These are phyloP conservation scores for Irpex sp. DNA, from an alignment of 1,284 basidiomycete species.

Conservation along the genomic window DNA sequence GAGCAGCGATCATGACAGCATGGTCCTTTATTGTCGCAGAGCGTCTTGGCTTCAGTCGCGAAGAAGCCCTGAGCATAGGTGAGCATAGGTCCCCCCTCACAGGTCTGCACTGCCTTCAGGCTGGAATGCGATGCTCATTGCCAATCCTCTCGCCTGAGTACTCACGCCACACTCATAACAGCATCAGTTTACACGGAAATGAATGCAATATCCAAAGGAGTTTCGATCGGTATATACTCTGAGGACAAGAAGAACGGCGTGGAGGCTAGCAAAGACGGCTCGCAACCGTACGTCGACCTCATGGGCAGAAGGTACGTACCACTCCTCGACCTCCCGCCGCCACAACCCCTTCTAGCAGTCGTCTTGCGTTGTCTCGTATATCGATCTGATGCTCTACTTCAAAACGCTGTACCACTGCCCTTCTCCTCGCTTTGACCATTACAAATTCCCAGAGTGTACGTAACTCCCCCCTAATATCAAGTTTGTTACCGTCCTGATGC, in stretches of 20 bases:
- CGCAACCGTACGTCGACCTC: slow-evolving; percentile 90
- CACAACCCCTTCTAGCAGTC: not conserved
- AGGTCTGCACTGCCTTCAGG: slow-evolving; percentile 11
- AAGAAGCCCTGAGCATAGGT: slow-evolving; percentile 90
- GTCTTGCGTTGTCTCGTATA: not conserved
- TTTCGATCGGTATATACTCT: slow-evolving; percentile 71
- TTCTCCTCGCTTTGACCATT: not conserved
- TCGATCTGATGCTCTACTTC: not conserved
- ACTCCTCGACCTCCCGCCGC: not conserved
- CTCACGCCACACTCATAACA: slow-evolving; percentile 25
- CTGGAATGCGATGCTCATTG: slow-evolving; percentile 14
- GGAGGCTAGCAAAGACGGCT: slow-evolving; percentile 51
- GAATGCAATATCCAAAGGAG: slow-evolving; percentile 81
- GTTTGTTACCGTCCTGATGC: not conserved
- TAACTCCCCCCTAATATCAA: not conserved
- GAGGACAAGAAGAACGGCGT: slow-evolving; percentile 47
- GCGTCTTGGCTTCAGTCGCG: slow-evolving; percentile 75
- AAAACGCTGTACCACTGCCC: not conserved
- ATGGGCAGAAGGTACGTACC: slow-evolving; percentile 75
- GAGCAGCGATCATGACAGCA: slow-evolving; percentile 91
- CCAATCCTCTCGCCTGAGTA: slow-evolving; percentile 12
- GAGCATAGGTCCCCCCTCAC: slow-evolving; percentile 13
- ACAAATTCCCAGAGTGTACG: slow-evolving; percentile 6
- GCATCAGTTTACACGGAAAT: slow-evolving; percentile 91
- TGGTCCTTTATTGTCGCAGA: slow-evolving; percentile 89